Evolutionary conservation across 1,284 basidiomycete species (phyloP).

Genomic region (Chondrostereum purpureum): DNA sequence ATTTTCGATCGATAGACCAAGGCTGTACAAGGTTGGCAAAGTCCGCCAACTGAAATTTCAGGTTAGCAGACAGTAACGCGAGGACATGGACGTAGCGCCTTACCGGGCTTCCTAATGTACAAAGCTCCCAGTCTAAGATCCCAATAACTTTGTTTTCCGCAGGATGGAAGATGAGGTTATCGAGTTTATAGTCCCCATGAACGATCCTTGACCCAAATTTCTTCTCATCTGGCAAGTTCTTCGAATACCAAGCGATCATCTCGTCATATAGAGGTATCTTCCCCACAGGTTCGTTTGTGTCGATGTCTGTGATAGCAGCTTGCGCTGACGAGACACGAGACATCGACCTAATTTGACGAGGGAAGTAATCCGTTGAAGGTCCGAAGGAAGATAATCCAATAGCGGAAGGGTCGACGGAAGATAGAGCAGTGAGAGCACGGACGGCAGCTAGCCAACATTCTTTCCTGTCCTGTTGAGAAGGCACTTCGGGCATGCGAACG

Average conservation of each 20-base stretch:
- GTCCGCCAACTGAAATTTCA: conserved; percentile 88
- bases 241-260: conserved; percentile 72
- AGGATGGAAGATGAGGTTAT: conserved; percentile 93
- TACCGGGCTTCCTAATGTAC: conserved; percentile 84
- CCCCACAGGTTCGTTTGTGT: conserved; percentile 54
- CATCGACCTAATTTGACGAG: conserved; percentile 86
- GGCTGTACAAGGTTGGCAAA: conserved; percentile 86
- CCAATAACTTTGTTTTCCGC: conserved; percentile 90
- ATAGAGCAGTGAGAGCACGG: conserved; percentile 67
- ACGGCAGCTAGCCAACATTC: conserved; percentile 80
- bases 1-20: conserved; percentile 60
- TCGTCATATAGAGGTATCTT: conserved; percentile 69
- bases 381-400: conserved; percentile 79
- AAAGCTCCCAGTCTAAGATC: conserved; percentile 95
- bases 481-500: conserved; percentile 65
- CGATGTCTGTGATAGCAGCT: conserved; percentile 53
- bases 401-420: conserved; percentile 60
- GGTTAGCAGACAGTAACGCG: no score
- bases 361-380: conserved; percentile 77
- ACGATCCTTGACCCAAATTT: conserved; percentile 74
- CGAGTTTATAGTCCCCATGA: conserved; percentile 96
- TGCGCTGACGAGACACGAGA: conserved; percentile 71
- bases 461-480: conserved; percentile 47
- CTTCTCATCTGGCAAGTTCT: conserved; percentile 68
- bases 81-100: no score